phyloP scores from a whole-genome alignment of 352 stramenopile genomes.

The Globisporangium megalacanthum region DNA sequence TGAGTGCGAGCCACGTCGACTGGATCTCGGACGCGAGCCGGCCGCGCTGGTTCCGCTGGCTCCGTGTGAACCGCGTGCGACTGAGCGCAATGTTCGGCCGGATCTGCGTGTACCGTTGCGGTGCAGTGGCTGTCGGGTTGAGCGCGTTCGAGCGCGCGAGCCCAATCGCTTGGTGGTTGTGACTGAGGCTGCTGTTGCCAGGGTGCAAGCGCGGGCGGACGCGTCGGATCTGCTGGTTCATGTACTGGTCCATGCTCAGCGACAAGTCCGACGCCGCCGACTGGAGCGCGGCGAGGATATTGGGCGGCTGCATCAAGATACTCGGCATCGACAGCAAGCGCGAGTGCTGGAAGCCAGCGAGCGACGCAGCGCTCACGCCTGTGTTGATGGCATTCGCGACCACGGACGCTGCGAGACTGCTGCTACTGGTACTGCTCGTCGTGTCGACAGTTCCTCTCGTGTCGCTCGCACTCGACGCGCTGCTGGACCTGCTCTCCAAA shows the following conservation, averaged over 20 bases:
- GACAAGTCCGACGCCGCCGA: slow-evolving; percentile 52
- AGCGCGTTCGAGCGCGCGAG: slow-evolving; percentile 17
- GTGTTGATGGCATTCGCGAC: slow-evolving; percentile 9
- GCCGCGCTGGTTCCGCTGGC: slow-evolving; percentile 65
- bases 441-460: neutral
- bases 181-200: slow-evolving; percentile 18
- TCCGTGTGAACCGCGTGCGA: slow-evolving; percentile 68
- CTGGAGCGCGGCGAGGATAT: slow-evolving; percentile 59
- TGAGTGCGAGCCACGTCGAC: slow-evolving; percentile 81
- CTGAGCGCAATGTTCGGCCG: slow-evolving; percentile 82
- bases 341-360: slow-evolving; percentile 11
- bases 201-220: slow-evolving; percentile 59
- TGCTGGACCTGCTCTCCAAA: slow-evolving; percentile 4
- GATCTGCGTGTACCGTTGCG: slow-evolving; percentile 77
- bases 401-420: slow-evolving; percentile 4
- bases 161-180: slow-evolving; percentile 19
- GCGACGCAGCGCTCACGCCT: slow-evolving; percentile 7
- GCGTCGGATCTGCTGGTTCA: slow-evolving; percentile 76
- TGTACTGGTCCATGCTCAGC: slow-evolving; percentile 75
- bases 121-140: slow-evolving; percentile 15
- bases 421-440: neutral
- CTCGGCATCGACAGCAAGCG: slow-evolving; percentile 13
- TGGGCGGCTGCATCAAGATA: slow-evolving; percentile 35
- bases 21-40: slow-evolving; percentile 76
- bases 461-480: neutral